These are phyloP conservation scores for Russula foetens DNA, from an alignment of 768 basidiomycete genomes.

Conservation along the genomic window DNA sequence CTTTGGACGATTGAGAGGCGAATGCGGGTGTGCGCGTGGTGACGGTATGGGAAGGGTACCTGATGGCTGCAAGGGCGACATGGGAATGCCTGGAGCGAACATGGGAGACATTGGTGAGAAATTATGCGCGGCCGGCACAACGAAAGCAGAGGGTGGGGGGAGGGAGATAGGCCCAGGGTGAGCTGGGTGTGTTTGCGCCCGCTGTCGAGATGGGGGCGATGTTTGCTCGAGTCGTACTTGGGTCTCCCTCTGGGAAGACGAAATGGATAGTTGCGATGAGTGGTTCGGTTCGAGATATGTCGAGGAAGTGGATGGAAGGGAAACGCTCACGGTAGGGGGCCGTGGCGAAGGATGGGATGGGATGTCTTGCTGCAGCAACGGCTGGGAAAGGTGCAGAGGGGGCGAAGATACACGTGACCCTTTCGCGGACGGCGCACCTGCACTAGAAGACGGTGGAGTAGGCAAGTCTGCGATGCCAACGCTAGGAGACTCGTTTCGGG, in stretches of 20 bases:
- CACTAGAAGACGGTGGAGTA: constrained; percentile 19
- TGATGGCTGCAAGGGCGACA: constrained; percentile 10
- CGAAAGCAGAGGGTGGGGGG: constrained; percentile 47
- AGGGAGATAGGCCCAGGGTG: constrained; percentile 67
- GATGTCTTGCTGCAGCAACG: not conserved
- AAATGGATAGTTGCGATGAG: not conserved
- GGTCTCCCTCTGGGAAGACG: constrained; percentile 1
- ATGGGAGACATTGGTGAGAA: constrained; percentile 24
- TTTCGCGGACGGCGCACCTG: constrained; percentile 5
- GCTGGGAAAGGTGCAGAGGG: constrained; percentile 1
- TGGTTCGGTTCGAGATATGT: not conserved
- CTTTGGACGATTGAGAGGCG: constrained; percentile 26
- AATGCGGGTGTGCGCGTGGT: constrained; percentile 26
- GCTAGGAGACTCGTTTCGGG: constrained; percentile 1
- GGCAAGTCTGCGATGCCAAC: constrained; percentile 6
- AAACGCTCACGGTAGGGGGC: not conserved
- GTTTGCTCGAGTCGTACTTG: constrained; percentile 5
- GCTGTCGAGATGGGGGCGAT: constrained; percentile 20
- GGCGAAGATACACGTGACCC: constrained; percentile 12
- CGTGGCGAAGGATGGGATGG: constrained; percentile 3
- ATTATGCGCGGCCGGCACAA: constrained; percentile 32
- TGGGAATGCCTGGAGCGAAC: constrained; percentile 20
- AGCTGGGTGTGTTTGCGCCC: constrained; percentile 32
- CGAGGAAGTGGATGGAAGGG: not conserved
- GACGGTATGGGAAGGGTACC: not conserved